These are phyloP conservation scores for Cucumis melo DNA, from an alignment of 306 rosid genomes.

Conservation along the genomic window DNA sequence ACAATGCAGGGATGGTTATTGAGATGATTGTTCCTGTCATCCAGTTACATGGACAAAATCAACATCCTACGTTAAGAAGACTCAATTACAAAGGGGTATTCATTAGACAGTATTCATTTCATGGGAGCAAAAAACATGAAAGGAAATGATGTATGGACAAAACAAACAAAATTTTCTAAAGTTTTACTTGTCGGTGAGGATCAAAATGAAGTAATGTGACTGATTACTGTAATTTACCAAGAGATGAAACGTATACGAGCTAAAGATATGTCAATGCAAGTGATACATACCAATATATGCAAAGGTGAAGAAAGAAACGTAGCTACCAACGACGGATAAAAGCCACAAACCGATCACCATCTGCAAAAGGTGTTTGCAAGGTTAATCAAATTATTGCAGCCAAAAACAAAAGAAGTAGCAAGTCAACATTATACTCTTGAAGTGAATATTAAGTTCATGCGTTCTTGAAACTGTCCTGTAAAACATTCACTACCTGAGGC, in stretches of 20 bases:
- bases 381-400: slow-evolving; percentile 7
- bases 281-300: slow-evolving; percentile 57
- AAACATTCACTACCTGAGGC: neutral
- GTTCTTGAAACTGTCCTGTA: neutral
- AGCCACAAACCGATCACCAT: slow-evolving; percentile 77
- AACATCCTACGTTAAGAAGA: neutral
- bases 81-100: neutral
- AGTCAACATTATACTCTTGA: neutral
- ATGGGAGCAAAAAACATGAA: neutral
- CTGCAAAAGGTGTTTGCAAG: slow-evolving; percentile 27
- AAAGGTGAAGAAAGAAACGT: slow-evolving; percentile 61
- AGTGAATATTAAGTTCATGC: neutral
- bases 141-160: neutral
- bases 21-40: slow-evolving; percentile 54
- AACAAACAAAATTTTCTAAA: neutral
- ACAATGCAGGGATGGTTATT: slow-evolving; percentile 63
- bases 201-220: neutral
- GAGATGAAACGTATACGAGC: neutral
- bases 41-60: slow-evolving; percentile 4
- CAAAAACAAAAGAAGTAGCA: neutral
- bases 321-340: slow-evolving; percentile 66
- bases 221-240: neutral
- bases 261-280: neutral
- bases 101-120: too few relatives aligned
- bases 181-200: neutral